Conservation (phyloP, 257 asterid genomes). For the Gynochthodes officinalis region DNA sequence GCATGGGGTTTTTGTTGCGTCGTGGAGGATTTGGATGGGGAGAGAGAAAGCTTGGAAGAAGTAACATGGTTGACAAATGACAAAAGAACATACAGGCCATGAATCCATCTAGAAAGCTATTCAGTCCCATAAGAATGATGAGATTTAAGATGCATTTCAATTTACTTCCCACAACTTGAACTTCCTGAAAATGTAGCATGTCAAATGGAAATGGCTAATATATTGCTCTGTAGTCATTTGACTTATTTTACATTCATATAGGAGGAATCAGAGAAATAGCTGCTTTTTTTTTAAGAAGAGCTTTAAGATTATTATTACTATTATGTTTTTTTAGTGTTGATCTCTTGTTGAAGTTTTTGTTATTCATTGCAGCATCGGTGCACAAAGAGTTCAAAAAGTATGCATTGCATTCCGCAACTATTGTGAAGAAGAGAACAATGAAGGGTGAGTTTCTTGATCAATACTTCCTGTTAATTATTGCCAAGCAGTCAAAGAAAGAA, state of each 20-base stretch:
- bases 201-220: neutral
- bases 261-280: neutral
- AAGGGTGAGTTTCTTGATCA: conserved; percentile 50
- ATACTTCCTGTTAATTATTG: neutral
- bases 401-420: conserved; percentile 49
- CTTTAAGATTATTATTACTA: no score
- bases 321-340: no score
- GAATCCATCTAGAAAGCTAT: neutral
- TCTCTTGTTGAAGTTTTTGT: neutral
- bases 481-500: neutral
- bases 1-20: neutral
- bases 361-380: conserved; percentile 28
- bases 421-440: conserved; percentile 67
- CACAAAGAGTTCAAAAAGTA: conserved; percentile 33
- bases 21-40: neutral
- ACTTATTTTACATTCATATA: neutral
- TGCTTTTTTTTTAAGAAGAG: no score
- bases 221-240: neutral
- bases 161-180: neutral
- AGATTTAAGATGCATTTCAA: neutral
- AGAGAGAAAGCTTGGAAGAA: neutral
- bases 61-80: neutral
- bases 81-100: neutral
- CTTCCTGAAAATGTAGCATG: neutral
- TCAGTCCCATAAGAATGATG: neutral